These are phyloP conservation scores for Rhodotorula sp. DNA, from an alignment of 1,284 basidiomycete species.

Conservation along the genomic window DNA sequence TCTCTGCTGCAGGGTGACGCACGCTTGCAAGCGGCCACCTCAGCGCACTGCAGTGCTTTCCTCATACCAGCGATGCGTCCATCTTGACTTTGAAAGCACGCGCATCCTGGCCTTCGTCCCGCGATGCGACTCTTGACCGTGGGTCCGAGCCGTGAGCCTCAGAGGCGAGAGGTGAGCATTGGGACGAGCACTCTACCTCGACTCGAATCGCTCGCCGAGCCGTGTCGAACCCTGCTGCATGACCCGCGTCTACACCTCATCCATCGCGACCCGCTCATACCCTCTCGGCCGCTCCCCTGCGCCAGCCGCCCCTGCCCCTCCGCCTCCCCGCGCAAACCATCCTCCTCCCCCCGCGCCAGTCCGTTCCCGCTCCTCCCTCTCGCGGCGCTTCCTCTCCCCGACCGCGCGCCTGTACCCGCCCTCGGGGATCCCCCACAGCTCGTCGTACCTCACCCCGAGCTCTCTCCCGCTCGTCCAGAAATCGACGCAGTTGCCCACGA, in stretches of 20 bases:
- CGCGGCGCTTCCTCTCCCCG: slow-evolving; percentile 22
- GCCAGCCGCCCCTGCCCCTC: not conserved
- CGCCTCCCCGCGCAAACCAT: not conserved
- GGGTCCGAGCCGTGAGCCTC: too few species aligned
- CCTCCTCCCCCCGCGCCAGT: not conserved
- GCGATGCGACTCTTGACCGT: too few species aligned
- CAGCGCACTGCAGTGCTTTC: too few species aligned
- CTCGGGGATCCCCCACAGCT: slow-evolving; percentile 80
- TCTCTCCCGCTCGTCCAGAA: slow-evolving; percentile 88
- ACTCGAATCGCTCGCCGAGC: too few species aligned
- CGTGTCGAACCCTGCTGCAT: too few species aligned
- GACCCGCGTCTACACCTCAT: slow-evolving; percentile 7
- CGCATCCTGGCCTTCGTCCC: too few species aligned
- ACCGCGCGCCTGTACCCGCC: slow-evolving; percentile 23
- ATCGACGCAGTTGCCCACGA: slow-evolving; percentile 84
- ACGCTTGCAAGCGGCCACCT: too few species aligned
- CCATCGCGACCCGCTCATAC: slow-evolving; percentile 37
- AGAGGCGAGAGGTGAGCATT: too few species aligned
- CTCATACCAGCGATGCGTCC: too few species aligned
- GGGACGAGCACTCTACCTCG: too few species aligned
- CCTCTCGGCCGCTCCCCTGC: not conserved
- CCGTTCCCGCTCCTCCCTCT: slow-evolving; percentile 12
- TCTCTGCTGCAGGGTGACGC: too few species aligned
- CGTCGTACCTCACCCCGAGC: slow-evolving; percentile 84
- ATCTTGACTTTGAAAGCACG: too few species aligned